Conservation (phyloP, 495 filamentous ascomycete species). For the Xylaria nigripes region DNA sequence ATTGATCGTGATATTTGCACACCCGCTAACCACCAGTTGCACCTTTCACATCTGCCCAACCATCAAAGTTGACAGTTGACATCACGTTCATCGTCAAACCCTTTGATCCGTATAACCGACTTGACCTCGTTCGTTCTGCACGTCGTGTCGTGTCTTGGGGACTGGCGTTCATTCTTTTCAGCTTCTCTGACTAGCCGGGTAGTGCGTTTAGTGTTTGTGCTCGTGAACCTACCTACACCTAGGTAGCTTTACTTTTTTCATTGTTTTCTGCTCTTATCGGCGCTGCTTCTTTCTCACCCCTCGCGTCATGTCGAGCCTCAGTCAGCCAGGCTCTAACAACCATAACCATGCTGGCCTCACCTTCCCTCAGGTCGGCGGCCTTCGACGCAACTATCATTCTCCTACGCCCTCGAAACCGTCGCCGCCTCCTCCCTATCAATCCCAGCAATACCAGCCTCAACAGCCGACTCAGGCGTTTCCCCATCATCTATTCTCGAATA, state of each 20-base stretch:
- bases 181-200: not conserved
- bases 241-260: conserved; percentile 3
- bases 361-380: conserved; percentile 22
- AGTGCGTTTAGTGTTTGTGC: conserved; percentile 16
- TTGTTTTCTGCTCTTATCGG: conserved; percentile 6
- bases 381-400: conserved; percentile 20
- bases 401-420: conserved; percentile 36
- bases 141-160: conserved; percentile 12
- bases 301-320: conserved; percentile 29
- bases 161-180: conserved; percentile 4
- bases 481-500: conserved; percentile 30
- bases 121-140: conserved; percentile 12
- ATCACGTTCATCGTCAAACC: conserved; percentile 20
- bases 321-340: conserved; percentile 28
- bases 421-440: conserved; percentile 33
- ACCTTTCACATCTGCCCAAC: conserved; percentile 24
- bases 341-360: conserved; percentile 30
- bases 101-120: conserved; percentile 1
- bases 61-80: conserved; percentile 22
- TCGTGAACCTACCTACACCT: no score
- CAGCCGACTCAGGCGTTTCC: conserved; percentile 24
- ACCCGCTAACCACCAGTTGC: conserved; percentile 20
- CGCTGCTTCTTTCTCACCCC: conserved; percentile 6
- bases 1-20: conserved; percentile 30
- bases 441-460: conserved; percentile 32